A percentile compares a stretch with the other conserved stretches of the same genome.
These are phyloP conservation scores for Pseudozyma sp. DNA, from an alignment of 1,284 basidiomycete species.

Conservation along the genomic window DNA sequence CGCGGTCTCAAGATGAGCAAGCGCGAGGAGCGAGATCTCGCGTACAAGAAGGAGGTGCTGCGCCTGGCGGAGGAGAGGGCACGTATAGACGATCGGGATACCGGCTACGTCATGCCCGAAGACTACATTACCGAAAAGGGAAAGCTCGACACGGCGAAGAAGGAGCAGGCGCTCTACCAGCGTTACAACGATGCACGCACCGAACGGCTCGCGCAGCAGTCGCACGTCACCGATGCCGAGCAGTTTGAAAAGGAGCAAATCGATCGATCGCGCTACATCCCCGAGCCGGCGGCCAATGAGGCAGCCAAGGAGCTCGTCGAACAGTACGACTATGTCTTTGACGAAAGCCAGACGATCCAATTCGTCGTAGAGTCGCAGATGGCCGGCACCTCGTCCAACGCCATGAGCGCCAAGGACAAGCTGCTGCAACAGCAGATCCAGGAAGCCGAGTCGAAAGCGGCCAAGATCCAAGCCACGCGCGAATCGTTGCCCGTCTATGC, in stretches of 20 bases:
- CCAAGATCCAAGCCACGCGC: slow-evolving; percentile 63
- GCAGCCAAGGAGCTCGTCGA: slow-evolving; percentile 42
- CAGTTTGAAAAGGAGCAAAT: slow-evolving; percentile 89
- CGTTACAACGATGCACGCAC: slow-evolving; percentile 80
- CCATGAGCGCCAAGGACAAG: slow-evolving; percentile 84
- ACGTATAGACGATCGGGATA: slow-evolving; percentile 82
- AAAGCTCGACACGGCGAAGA: slow-evolving; percentile 97
- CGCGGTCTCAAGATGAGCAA: slow-evolving; percentile 75
- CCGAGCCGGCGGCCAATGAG: slow-evolving; percentile 76
- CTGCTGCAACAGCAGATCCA: slow-evolving; percentile 88
- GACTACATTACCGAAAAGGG: slow-evolving; percentile 99
- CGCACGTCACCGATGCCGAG: slow-evolving; percentile 95
- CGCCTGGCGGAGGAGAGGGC: slow-evolving; percentile 91
- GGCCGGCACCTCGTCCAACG: slow-evolving; percentile 39
- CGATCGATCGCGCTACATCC: slow-evolving; percentile 74
- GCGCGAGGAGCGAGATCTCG: slow-evolving; percentile 82
- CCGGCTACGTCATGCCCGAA: slow-evolving; percentile 60
- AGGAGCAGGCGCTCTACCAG: slow-evolving; percentile 90
- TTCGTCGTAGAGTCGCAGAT: slow-evolving; percentile 84
- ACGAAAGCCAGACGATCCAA: slow-evolving; percentile 94
- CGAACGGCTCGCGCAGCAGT: slow-evolving; percentile 73
- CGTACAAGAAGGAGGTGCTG: slow-evolving; percentile 91
- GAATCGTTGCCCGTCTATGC: slow-evolving; percentile 65
- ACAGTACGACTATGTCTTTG: slow-evolving; percentile 94
- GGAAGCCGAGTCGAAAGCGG: slow-evolving; percentile 79